Conservation (phyloP, 345 rosid species). For the Moricandia moricandioides region DNA sequence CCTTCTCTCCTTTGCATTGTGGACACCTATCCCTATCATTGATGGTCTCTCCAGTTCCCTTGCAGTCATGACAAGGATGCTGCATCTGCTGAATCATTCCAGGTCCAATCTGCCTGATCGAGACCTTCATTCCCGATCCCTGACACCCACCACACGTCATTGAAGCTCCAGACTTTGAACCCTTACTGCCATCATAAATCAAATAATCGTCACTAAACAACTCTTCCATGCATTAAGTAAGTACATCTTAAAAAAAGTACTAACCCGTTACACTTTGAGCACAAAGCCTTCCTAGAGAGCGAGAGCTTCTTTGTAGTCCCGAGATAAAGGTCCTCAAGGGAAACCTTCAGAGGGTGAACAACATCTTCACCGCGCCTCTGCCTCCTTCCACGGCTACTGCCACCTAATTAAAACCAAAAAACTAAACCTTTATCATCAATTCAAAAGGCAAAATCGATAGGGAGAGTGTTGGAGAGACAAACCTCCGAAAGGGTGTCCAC, state of each 20-base stretch:
- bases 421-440: neutral
- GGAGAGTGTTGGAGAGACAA: constrained; percentile 12
- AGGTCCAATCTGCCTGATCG: neutral
- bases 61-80: neutral
- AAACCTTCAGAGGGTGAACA: constrained; percentile 74
- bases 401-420: constrained; percentile 39
- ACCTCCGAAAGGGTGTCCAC: constrained; percentile 52
- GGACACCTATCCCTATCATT: neutral
- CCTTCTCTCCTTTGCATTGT: neutral
- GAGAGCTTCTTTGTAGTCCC: neutral
- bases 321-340: constrained; percentile 53
- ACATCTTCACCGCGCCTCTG: constrained; percentile 90
- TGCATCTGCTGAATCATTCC: neutral
- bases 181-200: constrained; percentile 53
- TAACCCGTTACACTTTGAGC: constrained; percentile 83
- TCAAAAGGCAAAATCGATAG: neutral
- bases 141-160: constrained; percentile 71
- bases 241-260: too few relatives aligned
- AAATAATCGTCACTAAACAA: neutral
- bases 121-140: constrained; percentile 67
- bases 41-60: neutral
- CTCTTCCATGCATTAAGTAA: neutral
- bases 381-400: constrained; percentile 69
- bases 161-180: constrained; percentile 86
- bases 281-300: constrained; percentile 62